These are phyloP conservation scores for Arthroderma sp. DNA, from an alignment of 2,329 filamentous ascomycete genomes.

Conservation along the genomic window DNA sequence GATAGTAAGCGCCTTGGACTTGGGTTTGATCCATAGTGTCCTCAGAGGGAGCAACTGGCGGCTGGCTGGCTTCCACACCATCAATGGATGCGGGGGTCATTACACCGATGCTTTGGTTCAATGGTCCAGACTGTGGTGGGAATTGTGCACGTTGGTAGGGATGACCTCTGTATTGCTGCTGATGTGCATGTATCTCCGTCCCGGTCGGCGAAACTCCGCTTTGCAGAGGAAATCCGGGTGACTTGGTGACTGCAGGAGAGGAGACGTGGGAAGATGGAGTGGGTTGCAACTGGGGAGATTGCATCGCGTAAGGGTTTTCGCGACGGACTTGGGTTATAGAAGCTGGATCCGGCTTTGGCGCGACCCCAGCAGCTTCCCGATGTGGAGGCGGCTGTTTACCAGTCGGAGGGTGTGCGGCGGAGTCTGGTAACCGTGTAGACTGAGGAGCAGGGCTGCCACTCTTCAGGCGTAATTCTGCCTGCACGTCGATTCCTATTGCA, in stretches of 20 bases:
- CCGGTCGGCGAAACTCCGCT: constrained; percentile 49
- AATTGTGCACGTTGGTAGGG: not conserved
- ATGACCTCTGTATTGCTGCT: constrained; percentile 16
- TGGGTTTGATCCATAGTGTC: constrained; percentile 13
- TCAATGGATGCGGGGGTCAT: constrained; percentile 27
- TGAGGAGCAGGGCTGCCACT: constrained; percentile 63
- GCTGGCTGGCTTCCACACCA: constrained; percentile 17
- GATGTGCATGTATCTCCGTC: constrained; percentile 42
- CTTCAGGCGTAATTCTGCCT: constrained; percentile 87
- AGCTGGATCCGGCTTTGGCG: constrained; percentile 48
- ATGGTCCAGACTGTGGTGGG: not conserved
- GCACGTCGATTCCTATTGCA: constrained; percentile 74
- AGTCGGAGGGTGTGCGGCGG: constrained; percentile 42
- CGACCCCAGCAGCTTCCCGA: constrained; percentile 57
- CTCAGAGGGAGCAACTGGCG: not conserved
- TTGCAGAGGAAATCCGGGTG: constrained; percentile 47
- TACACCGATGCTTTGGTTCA: constrained; percentile 2
- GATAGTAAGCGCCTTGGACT: constrained; percentile 52
- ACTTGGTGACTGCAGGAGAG: constrained; percentile 50
- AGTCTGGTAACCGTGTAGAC: constrained; percentile 55
- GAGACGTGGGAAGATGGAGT: constrained; percentile 69
- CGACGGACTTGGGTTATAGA: constrained; percentile 36
- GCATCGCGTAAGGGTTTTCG: constrained; percentile 26
- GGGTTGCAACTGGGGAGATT: constrained; percentile 63
- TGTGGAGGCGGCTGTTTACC: constrained; percentile 60